These are phyloP conservation scores for Aspergillus egyptiacus DNA, from an alignment of 495 filamentous ascomycete genomes.

Conservation along the genomic window DNA sequence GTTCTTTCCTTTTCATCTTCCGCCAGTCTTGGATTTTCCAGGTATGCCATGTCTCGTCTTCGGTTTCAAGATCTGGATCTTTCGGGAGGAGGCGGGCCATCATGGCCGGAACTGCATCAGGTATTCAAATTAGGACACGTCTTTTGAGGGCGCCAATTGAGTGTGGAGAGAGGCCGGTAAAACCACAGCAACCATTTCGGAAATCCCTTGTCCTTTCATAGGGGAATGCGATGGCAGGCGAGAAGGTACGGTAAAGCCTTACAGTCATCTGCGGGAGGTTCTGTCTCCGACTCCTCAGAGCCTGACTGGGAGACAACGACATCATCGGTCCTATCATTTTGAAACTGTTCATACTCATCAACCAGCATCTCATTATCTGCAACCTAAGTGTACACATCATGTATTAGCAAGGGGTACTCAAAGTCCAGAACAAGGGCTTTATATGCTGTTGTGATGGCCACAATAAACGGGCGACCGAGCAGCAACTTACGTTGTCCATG, in stretches of 20 bases:
- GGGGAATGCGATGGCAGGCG: not conserved
- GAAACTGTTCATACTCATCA: constrained; percentile 64
- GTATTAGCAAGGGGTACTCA: constrained; percentile 11
- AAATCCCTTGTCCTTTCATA: not conserved
- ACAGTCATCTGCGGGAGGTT: constrained; percentile 68
- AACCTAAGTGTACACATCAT: constrained; percentile 24
- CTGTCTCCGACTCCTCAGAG: constrained; percentile 46
- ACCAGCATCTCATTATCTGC: constrained; percentile 60
- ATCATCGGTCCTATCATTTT: constrained; percentile 76
- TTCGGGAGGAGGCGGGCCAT: constrained; percentile 67
- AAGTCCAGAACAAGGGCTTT: not conserved
- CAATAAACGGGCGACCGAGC: too few species aligned
- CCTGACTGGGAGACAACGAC: constrained; percentile 74
- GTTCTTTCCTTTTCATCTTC: constrained; percentile 63
- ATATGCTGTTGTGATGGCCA: too few species aligned
- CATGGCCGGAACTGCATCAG: constrained; percentile 69
- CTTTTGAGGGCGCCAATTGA: not conserved
- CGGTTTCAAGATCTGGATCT: constrained; percentile 65
- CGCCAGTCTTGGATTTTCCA: constrained; percentile 87
- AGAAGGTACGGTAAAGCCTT: constrained; percentile 28
- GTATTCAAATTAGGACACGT: constrained; percentile 18
- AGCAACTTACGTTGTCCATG: constrained; percentile 45
- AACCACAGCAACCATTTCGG: not conserved
- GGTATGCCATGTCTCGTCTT: constrained; percentile 62
- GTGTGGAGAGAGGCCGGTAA: not conserved